Evolutionary conservation across 345 rosid species (phyloP), one percentile per base, ranked within the genome.

Genomic region (Lepidium africanum): DNA sequence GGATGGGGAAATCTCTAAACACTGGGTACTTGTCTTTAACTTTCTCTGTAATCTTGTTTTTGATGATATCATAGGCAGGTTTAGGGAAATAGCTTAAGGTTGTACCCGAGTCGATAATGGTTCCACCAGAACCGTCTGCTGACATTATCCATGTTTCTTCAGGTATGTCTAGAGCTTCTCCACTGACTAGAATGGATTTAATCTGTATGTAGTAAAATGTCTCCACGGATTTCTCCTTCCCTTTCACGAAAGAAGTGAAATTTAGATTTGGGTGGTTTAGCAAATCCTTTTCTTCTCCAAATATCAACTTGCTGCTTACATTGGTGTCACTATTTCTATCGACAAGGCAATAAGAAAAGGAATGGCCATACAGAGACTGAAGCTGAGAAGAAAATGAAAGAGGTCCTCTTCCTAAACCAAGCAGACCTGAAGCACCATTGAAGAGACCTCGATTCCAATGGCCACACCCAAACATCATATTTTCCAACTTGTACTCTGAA

Each of bases 371-470:
- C 1, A 66, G 75, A 56, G 95, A 81, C 63, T 86, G 91, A 58
- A 92, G 84, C 83, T 92, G 98, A 13, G 96, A 85, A 17, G 89
- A 67, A 41, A 92, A 86, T 2, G 98, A 92, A 47, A 89, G 87
- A 11, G 92, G 88, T 19, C 96, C 95, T 83, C 91, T 82, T 23
- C 98, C 98, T 17, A 92, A 83, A 9, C 98, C 96, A 52, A 92
- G 70, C 67, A 92, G 59, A 35, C 98, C 96, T 35, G 96, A 79
- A 48, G 96, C 95, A 9, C 92, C 96, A 10, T 56, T 80, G 71
- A 90, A 89, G 9, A 76, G 76, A 23, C 94, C 98, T 76, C 92
- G 59, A 79, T 92, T 92, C 95, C 92, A 85, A 66, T 85, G 90
- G 4, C 98, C 96, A 49, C 96, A 90, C 9, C 96, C 98, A 48